Evolutionary conservation across 2,329 filamentous ascomycete species (phyloP).

Genomic region (Botrytis hyacinthi): DNA sequence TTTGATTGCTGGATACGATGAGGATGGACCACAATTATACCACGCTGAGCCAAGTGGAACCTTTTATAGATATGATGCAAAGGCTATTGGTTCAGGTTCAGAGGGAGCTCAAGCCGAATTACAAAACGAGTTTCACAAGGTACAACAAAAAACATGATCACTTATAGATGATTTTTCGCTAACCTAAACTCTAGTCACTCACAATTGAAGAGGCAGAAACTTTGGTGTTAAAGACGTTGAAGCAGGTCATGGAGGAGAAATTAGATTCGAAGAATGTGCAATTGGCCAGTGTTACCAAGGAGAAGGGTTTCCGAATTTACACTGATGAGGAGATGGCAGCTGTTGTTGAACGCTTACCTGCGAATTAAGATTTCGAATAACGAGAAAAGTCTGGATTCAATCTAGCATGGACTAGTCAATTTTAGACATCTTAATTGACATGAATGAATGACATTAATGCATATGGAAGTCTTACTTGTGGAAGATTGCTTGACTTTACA

Average conservation of each 20-base stretch:
- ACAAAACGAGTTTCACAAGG: conserved; percentile 98
- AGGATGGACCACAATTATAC: conserved; percentile 95
- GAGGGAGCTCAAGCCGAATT: conserved; percentile 97
- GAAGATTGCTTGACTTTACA: neutral
- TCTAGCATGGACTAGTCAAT: conserved; percentile 17
- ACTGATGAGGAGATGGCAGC: conserved; percentile 94
- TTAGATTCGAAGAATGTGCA: conserved; percentile 98
- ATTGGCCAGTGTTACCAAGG: conserved; percentile 94
- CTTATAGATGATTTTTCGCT: conserved; percentile 3
- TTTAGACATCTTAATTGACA: conserved; percentile 14
- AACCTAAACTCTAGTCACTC: conserved; percentile 61
- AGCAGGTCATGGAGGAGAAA: conserved; percentile 99
- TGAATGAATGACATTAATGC: conserved; percentile 20
- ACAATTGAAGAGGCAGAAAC: conserved; percentile 92
- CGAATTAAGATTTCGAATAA: conserved; percentile 48
- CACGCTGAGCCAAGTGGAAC: conserved; percentile 97
- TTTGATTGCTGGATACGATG: conserved; percentile 94
- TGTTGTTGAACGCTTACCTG: conserved; percentile 79
- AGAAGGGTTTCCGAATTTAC: conserved; percentile 98
- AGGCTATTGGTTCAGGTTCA: conserved; percentile 95
- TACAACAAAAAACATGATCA: conserved; percentile 34
- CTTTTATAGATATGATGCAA: conserved; percentile 98
- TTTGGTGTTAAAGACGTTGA: conserved; percentile 92
- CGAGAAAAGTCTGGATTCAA: conserved; percentile 16
- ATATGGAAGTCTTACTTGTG: neutral